phyloP scores from a whole-genome alignment of 805 yeast genomes.

The Suhomyces sp. region DNA sequence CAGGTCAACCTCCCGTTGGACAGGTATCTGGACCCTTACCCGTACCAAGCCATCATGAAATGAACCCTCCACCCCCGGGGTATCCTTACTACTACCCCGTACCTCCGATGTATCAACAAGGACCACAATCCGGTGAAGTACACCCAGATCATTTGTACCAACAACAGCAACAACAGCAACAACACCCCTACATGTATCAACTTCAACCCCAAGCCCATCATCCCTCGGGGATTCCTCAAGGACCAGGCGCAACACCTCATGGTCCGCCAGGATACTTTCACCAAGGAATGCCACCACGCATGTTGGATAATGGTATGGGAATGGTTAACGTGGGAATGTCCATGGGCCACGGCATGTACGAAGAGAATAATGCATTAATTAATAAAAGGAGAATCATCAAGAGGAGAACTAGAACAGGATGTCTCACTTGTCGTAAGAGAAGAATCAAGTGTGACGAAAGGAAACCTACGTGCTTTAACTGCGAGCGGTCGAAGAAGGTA shows the following conservation, averaged over 20 bases:
- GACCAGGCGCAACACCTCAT: no score
- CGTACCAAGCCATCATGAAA: no score
- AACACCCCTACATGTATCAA: slow-evolving; percentile 6
- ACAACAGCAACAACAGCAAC: not conserved
- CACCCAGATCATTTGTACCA: slow-evolving; percentile 2
- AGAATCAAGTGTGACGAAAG: slow-evolving; percentile 65
- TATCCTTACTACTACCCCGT: slow-evolving; percentile 6
- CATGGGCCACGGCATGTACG: slow-evolving; percentile 11
- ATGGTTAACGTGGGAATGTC: slow-evolving; percentile 9
- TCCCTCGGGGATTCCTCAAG: no score
- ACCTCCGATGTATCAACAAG: slow-evolving; percentile 6
- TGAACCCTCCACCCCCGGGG: slow-evolving; percentile 7
- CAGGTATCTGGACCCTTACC: no score
- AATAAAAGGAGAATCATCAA: slow-evolving; percentile 47
- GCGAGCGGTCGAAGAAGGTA: slow-evolving; percentile 61
- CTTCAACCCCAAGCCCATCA: no score
- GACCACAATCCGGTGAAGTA: slow-evolving; percentile 2
- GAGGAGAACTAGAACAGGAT: slow-evolving; percentile 71
- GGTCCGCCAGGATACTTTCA: slow-evolving; percentile 5
- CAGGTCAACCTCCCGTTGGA: no score
- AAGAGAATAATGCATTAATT: slow-evolving; percentile 31
- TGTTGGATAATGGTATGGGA: slow-evolving; percentile 2
- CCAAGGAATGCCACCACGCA: slow-evolving; percentile 3
- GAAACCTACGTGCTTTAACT: slow-evolving; percentile 66
- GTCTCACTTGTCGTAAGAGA: slow-evolving; percentile 69